phyloP scores from a whole-genome alignment of 139 green algal species.

The Coelastrella sp. region DNA sequence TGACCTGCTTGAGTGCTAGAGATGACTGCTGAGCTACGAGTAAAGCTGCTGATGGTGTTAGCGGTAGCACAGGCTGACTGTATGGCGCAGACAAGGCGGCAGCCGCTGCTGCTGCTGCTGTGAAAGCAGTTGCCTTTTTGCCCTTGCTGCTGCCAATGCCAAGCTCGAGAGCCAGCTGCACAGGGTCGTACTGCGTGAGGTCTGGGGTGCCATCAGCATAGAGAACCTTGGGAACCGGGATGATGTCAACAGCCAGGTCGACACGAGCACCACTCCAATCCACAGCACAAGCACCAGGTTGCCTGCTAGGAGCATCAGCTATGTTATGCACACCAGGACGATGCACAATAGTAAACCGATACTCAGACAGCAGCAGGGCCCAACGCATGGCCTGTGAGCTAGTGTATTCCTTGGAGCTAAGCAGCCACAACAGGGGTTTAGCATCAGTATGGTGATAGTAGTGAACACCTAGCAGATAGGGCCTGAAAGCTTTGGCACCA shows the following conservation, averaged over 20 bases:
- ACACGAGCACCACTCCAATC: background rate
- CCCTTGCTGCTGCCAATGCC: background rate
- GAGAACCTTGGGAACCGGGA: background rate
- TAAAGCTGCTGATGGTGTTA: background rate
- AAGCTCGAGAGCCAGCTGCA: background rate
- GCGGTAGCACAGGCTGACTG: background rate
- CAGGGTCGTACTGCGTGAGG: background rate
- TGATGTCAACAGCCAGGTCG: background rate
- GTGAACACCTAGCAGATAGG: background rate
- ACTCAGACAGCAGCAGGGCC: background rate
- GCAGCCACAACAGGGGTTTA: background rate
- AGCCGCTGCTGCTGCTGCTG: background rate
- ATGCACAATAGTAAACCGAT: background rate
- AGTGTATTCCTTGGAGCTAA: background rate
- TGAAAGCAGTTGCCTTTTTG: background rate
- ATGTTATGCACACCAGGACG: constrained; percentile 7
- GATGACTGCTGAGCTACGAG: background rate
- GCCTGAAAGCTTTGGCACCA: background rate
- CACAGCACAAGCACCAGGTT: background rate
- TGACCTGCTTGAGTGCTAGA: background rate
- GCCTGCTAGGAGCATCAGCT: background rate
- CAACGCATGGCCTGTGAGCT: background rate
- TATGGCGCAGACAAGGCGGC: background rate
- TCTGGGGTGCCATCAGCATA: constrained; percentile 1
- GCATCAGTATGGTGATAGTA: constrained; percentile 33